Conservation (phyloP, 345 rosid genomes). For the Hibiscus syriacus region DNA sequence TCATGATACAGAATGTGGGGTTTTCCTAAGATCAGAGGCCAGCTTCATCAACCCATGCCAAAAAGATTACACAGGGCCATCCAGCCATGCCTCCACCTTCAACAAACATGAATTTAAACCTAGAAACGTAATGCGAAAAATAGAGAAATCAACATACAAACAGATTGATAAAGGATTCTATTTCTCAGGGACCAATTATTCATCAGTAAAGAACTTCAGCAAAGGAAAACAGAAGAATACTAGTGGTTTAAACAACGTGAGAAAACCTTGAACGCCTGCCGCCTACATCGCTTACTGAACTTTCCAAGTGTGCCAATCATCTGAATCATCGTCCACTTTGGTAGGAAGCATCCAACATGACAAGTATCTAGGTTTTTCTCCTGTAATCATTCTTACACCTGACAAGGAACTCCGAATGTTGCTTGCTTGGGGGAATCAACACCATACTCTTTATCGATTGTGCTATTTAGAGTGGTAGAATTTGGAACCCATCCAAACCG, state of each 20-base stretch:
- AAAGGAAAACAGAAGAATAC: background rate
- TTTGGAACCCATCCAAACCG: conserved; percentile 43
- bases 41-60: no score
- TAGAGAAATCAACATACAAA: background rate
- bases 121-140: background rate
- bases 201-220: background rate
- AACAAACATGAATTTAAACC: background rate
- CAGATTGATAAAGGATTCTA: background rate
- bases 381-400: conserved; percentile 8
- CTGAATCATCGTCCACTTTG: no score
- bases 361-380: conserved; percentile 6
- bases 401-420: conserved; percentile 8
- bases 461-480: conserved; percentile 27
- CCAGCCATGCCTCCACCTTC: background rate
- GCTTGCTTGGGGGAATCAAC: conserved; percentile 21
- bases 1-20: no score
- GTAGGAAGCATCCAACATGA: no score
- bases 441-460: no score
- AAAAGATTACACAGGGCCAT: no score
- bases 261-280: background rate
- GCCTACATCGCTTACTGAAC: background rate
- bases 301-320: background rate
- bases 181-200: background rate
- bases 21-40: no score
- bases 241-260: no score